Conservation (phyloP, 2,329 filamentous ascomycete genomes). For the Didymella pomorum region DNA sequence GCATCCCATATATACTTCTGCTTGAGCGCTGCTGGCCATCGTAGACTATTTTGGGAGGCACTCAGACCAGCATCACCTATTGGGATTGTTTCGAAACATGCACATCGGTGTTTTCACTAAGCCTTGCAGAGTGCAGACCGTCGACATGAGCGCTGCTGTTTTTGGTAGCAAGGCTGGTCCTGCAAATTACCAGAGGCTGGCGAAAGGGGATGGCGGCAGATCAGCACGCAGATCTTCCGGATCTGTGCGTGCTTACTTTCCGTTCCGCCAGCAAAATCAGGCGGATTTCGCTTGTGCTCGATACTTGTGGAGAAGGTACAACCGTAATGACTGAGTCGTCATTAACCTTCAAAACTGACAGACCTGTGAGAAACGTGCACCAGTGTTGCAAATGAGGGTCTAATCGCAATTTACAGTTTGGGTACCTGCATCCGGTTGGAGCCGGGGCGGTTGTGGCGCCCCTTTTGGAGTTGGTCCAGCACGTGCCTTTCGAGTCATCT, state of each 20-base stretch:
- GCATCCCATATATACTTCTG: conserved; percentile 4
- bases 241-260: background rate
- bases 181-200: conserved; percentile 2
- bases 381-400: background rate
- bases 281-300: background rate
- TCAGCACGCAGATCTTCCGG: conserved; percentile 2
- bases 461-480: background rate
- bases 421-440: background rate
- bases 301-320: background rate
- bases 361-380: background rate
- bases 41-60: conserved; percentile 9
- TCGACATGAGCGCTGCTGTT: background rate
- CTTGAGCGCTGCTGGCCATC: background rate
- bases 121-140: background rate
- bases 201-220: background rate
- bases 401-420: conserved; percentile 1
- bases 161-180: conserved; percentile 3
- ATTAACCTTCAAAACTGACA: background rate
- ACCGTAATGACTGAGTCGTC: background rate
- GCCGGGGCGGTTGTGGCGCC: conserved; percentile 1
- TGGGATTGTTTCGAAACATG: conserved; percentile 12
- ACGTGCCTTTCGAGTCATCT: background rate
- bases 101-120: conserved; percentile 8
- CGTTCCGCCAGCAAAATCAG: background rate
- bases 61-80: conserved; percentile 3